Evolutionary conservation across 306 rosid species (phyloP).

Genomic region (Quercus wislizeni): DNA sequence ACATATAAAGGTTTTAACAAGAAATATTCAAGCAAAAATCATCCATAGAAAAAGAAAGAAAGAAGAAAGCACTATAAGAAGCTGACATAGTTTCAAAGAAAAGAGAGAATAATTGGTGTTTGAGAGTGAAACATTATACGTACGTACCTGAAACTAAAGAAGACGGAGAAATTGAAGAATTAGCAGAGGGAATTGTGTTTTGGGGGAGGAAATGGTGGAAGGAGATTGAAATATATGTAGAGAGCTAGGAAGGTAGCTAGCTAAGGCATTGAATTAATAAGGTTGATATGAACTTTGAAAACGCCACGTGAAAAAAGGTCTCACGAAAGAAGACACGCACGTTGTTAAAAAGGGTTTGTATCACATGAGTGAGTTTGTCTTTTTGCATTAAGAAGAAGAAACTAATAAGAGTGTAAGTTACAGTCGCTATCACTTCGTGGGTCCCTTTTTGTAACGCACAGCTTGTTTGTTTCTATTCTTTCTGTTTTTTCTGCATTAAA

Average conservation of each 20-base stretch:
- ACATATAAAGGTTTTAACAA: no score
- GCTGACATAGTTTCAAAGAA: no score
- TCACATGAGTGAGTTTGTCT: no score
- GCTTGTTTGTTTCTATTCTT: no score
- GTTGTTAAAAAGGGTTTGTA: neutral
- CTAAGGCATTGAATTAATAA: neutral
- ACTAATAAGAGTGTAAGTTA: neutral
- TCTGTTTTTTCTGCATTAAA: no score
- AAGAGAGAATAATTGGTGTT: no score
- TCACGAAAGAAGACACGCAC: neutral
- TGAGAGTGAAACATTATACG: no score
- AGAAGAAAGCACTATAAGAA: no score
- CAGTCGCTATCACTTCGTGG: neutral
- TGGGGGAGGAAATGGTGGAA: neutral
- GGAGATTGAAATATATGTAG: neutral
- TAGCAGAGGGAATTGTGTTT: neutral
- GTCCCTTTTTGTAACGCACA: neutral
- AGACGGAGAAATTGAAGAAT: neutral
- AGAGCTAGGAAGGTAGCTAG: neutral
- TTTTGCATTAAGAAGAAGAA: no score
- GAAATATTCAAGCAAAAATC: no score
- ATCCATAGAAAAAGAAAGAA: neutral
- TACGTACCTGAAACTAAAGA: neutral
- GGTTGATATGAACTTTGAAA: neutral
- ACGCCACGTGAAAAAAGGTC: neutral